Percentiles rank a stretch among this genome's conserved stretches.
phyloP scores from a whole-genome alignment of 164 flowering plant genomes.

The Nymphaea thermarum region DNA sequence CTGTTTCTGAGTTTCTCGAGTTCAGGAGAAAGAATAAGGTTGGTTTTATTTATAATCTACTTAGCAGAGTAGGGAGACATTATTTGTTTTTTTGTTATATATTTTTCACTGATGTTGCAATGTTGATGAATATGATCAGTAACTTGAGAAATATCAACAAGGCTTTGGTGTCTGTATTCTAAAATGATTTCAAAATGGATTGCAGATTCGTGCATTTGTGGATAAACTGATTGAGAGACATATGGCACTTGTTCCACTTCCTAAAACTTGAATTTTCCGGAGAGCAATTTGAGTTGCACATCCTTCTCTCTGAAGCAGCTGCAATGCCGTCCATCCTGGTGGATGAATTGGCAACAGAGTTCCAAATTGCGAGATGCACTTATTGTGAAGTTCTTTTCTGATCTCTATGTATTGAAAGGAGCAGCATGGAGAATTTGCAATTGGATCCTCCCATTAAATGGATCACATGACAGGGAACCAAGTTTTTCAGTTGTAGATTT shows the following conservation, averaged over 20 bases:
- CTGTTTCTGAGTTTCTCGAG: slow-evolving; percentile 79
- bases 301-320: not conserved
- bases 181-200: not conserved
- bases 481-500: no score
- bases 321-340: not conserved
- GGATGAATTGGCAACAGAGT: not conserved
- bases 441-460: not conserved
- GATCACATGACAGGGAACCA: not conserved
- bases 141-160: not conserved
- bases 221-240: slow-evolving; percentile 93
- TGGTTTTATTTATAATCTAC: not conserved
- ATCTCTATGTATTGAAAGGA: no score
- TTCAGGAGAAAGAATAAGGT: slow-evolving; percentile 93
- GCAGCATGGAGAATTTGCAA: not conserved
- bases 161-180: not conserved
- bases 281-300: not conserved
- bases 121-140: not conserved
- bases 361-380: no score
- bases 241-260: slow-evolving; percentile 47
- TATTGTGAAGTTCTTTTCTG: no score
- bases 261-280: slow-evolving; percentile 27
- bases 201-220: slow-evolving; percentile 94
- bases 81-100: not conserved
- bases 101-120: not conserved
- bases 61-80: not conserved